Conservation (phyloP, 805 yeast species). For the Saturnispora saitoi region DNA sequence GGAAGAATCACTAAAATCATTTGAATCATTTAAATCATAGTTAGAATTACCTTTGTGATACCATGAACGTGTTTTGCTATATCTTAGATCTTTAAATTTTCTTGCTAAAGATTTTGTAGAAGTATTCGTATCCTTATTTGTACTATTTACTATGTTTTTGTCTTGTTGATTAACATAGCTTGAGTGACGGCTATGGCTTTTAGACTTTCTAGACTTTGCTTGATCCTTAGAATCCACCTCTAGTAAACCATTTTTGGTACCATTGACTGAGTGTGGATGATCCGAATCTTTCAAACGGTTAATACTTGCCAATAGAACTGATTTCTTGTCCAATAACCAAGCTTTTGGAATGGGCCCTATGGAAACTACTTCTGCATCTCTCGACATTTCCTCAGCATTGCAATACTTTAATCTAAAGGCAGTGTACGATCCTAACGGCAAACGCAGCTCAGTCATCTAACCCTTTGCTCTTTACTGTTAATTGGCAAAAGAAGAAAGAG, state of each 20-base stretch:
- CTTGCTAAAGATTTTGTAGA: neutral
- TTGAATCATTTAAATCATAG: neutral
- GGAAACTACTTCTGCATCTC: slow-evolving; percentile 39
- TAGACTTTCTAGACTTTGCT: neutral
- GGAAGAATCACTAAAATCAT: neutral
- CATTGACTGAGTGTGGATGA: neutral
- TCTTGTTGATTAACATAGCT: neutral
- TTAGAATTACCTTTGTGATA: neutral
- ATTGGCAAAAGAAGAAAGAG: neutral
- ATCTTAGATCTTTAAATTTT: neutral
- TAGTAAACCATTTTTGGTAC: neutral
- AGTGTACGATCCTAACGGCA: slow-evolving; percentile 51
- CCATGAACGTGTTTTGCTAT: neutral
- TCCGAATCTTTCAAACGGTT: slow-evolving; percentile 4
- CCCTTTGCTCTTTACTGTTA: neutral
- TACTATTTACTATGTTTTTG: neutral
- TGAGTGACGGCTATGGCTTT: neutral
- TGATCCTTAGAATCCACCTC: neutral
- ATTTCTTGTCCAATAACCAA: slow-evolving; percentile 38
- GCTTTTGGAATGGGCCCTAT: slow-evolving; percentile 52
- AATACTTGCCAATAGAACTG: slow-evolving; percentile 9
- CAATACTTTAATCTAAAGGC: slow-evolving; percentile 50
- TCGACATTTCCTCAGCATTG: slow-evolving; percentile 39
- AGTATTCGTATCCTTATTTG: neutral
- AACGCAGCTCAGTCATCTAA: neutral